phyloP scores from a whole-genome alignment of 495 filamentous ascomycete genomes.

The Annulohypoxylon moriforme region DNA sequence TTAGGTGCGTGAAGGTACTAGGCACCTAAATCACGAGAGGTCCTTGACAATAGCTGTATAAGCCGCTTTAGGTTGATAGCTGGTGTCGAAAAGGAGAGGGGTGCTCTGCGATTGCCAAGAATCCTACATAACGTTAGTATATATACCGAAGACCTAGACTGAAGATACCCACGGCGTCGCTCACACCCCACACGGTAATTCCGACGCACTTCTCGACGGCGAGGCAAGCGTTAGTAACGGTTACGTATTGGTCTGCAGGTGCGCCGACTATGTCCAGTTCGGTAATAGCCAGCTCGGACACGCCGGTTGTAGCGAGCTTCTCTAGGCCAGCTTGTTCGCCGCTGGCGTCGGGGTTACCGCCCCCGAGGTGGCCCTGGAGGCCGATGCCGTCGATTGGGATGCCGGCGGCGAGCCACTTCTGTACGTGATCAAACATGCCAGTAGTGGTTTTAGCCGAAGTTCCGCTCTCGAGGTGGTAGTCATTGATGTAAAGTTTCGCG shows the following conservation, averaged over 20 bases:
- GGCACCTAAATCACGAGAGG: constrained; percentile 34
- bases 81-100: constrained; percentile 71
- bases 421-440: constrained; percentile 72
- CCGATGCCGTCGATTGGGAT: constrained; percentile 80
- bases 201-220: constrained; percentile 70
- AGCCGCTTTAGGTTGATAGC: constrained; percentile 68
- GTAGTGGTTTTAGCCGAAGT: constrained; percentile 63
- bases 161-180: constrained; percentile 63
- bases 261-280: constrained; percentile 74
- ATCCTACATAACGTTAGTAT: constrained; percentile 49
- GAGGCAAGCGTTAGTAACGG: constrained; percentile 72
- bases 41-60: constrained; percentile 68
- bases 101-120: constrained; percentile 69
- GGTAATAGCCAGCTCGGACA: constrained; percentile 69
- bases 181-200: constrained; percentile 79
- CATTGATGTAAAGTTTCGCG: constrained; percentile 74
- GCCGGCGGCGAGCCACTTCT: constrained; percentile 71
- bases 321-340: constrained; percentile 60
- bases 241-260: constrained; percentile 68
- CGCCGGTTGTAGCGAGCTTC: constrained; percentile 61
- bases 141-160: background rate
- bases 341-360: constrained; percentile 54
- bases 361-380: constrained; percentile 72
- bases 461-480: constrained; percentile 69
- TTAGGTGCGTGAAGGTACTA: background rate